Conservation (phyloP, 495 filamentous ascomycete genomes). For the Aspergillus hancockii region DNA sequence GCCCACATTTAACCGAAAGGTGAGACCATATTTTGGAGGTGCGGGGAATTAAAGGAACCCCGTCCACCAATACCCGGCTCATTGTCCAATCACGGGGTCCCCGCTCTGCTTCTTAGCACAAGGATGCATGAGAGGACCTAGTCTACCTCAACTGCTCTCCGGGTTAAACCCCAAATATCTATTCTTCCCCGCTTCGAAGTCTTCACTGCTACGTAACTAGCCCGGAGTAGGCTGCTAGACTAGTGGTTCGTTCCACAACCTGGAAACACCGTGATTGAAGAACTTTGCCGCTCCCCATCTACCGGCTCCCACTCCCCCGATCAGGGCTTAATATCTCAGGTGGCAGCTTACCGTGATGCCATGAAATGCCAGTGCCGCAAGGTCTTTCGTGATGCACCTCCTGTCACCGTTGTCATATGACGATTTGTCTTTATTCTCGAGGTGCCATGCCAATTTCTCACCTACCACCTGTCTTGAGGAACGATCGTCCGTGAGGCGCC, state of each 20-base stretch:
- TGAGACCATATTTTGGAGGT: neutral
- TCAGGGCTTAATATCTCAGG: neutral
- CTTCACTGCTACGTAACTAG: neutral
- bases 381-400: constrained; percentile 19
- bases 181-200: neutral
- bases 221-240: neutral
- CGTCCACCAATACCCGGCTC: neutral
- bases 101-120: neutral
- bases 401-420: constrained; percentile 1
- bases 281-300: neutral
- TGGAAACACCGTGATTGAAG: neutral
- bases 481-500: constrained; percentile 25
- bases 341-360: neutral
- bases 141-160: neutral
- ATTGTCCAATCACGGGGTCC: constrained; percentile 1
- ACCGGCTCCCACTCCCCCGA: neutral
- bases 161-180: neutral
- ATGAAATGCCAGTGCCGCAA: neutral
- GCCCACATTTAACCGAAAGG: neutral
- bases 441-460: constrained; percentile 22
- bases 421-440: constrained; percentile 1
- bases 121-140: neutral
- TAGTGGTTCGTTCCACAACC: neutral
- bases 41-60: neutral
- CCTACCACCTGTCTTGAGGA: constrained; percentile 16